Conservation (phyloP, 495 filamentous ascomycete genomes). For the Astrocystis sublimbata region DNA sequence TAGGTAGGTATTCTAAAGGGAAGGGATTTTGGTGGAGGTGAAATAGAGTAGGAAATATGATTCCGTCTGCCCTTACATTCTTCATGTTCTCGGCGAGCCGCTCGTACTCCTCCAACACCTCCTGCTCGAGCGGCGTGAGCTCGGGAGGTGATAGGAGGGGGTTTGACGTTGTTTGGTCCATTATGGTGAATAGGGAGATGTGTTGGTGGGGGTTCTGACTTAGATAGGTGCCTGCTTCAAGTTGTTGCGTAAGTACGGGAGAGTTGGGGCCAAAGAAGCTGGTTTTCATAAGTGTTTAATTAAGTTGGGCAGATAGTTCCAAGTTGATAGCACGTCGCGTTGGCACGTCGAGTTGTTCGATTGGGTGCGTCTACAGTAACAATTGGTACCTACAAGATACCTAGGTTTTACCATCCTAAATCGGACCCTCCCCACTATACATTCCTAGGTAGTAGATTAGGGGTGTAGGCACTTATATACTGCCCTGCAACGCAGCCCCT, state of each 20-base stretch:
- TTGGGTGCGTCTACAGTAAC: no score
- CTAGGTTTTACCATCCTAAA: no score
- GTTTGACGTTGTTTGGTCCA: constrained; percentile 16
- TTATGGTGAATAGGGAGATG: background rate
- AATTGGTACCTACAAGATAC: background rate
- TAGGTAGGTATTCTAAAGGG: no score
- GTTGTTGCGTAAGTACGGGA: background rate
- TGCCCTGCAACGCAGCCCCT: no score
- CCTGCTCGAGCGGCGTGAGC: constrained; percentile 82
- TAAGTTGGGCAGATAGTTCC: no score
- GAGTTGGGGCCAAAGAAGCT: background rate
- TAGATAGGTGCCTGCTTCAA: no score
- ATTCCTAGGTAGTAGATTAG: no score
- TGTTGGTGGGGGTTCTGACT: no score
- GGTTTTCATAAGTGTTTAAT: no score
- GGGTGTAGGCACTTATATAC: no score
- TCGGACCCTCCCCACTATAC: no score
- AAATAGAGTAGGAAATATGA: constrained; percentile 20
- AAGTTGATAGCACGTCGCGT: background rate
- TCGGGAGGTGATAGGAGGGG: constrained; percentile 45
- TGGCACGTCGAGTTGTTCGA: background rate
- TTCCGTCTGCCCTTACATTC: constrained; percentile 66
- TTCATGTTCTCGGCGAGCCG: constrained; percentile 88
- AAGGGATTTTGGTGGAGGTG: no score
- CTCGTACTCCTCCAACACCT: constrained; percentile 91